phyloP scores from a whole-genome alignment of 164 flowering plant species.

The Akebia trifoliata region DNA sequence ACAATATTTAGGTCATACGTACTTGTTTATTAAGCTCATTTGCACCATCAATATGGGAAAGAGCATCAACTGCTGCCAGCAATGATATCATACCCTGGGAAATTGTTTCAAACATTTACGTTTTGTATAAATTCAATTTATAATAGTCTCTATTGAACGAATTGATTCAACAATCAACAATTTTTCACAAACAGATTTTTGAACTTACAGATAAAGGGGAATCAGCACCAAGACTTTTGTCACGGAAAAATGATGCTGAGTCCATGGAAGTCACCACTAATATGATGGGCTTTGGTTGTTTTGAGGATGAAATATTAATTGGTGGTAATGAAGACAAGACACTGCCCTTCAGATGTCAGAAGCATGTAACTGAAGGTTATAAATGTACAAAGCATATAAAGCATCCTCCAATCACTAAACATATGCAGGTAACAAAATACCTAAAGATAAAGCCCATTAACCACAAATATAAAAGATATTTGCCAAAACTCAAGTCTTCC shows the following conservation, averaged over 20 bases:
- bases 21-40: slow-evolving; percentile 71
- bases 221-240: slow-evolving; percentile 87
- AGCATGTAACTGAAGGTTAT: slow-evolving; percentile 22
- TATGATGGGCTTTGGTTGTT: slow-evolving; percentile 50
- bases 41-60: slow-evolving; percentile 59
- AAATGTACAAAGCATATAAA: neutral
- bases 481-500: too few relatives aligned
- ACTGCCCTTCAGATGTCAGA: slow-evolving; percentile 80
- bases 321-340: slow-evolving; percentile 97
- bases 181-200: slow-evolving; percentile 4
- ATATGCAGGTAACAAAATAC: too few relatives aligned
- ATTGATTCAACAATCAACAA: neutral
- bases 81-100: slow-evolving; percentile 83
- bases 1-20: slow-evolving; percentile 1
- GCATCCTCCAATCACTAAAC: neutral
- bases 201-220: slow-evolving; percentile 84
- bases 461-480: too few relatives aligned
- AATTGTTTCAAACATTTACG: slow-evolving; percentile 12
- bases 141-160: neutral
- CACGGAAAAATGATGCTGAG: slow-evolving; percentile 93
- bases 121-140: slow-evolving; percentile 3
- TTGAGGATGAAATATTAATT: slow-evolving; percentile 45
- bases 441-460: too few relatives aligned
- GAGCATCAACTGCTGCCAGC: slow-evolving; percentile 96
- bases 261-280: slow-evolving; percentile 74